These are phyloP conservation scores for Juncus inflexus DNA, from an alignment of 176 grass and related monocot genomes.

Conservation along the genomic window DNA sequence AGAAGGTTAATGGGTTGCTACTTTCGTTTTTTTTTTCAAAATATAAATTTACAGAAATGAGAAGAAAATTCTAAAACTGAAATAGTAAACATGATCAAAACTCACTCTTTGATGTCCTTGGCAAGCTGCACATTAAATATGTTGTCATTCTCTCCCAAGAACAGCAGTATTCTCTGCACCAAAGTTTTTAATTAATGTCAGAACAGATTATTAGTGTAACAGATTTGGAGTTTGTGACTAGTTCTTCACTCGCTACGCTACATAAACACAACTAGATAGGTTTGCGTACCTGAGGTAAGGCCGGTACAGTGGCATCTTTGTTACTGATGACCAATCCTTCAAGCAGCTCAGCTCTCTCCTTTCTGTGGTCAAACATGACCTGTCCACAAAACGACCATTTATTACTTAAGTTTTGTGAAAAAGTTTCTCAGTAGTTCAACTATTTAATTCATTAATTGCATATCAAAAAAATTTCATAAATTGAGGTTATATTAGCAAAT, in stretches of 20 bases:
- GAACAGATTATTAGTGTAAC: neutral
- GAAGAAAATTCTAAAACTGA: no score
- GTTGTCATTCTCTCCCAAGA: slow-evolving; percentile 93
- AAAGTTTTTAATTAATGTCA: slow-evolving; percentile 15
- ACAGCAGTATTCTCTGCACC: slow-evolving; percentile 64
- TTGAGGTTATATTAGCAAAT: no score
- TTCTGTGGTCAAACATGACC: slow-evolving; percentile 82
- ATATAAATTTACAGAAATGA: no score
- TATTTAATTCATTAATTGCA: no score
- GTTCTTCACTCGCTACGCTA: neutral
- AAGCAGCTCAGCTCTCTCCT: slow-evolving; percentile 74
- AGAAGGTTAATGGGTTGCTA: no score
- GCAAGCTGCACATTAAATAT: slow-evolving; percentile 74
- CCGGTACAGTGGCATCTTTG: slow-evolving; percentile 59
- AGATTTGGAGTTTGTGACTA: neutral
- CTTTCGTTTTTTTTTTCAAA: no score
- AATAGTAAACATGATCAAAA: no score
- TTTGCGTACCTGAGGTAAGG: slow-evolving; percentile 46
- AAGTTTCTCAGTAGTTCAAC: no score
- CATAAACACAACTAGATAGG: neutral
- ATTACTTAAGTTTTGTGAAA: no score
- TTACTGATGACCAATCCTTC: slow-evolving; percentile 82
- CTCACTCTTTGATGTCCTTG: slow-evolving; percentile 80
- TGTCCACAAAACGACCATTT: slow-evolving; percentile 17
- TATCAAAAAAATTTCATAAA: no score